phyloP scores from a whole-genome alignment of 495 filamentous ascomycete genomes.

The Penicillium cosmopolitanum region DNA sequence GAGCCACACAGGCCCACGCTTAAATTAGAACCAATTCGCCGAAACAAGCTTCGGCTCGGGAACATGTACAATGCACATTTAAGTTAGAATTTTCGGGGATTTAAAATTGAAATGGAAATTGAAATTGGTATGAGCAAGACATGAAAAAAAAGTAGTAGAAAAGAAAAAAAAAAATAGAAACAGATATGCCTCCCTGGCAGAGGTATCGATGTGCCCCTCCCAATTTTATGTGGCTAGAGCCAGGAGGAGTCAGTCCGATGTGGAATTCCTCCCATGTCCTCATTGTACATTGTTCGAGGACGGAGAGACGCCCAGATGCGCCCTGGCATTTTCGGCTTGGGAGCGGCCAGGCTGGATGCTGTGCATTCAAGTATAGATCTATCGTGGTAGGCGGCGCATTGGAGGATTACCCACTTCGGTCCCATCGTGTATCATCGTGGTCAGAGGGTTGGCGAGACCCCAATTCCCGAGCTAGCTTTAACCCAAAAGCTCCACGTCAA shows the following conservation, averaged over 20 bases:
- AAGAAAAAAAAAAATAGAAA: not conserved
- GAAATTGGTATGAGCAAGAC: slow-evolving; percentile 15
- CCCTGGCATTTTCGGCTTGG: not conserved
- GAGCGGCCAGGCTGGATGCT: not conserved
- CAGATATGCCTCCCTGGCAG: not conserved
- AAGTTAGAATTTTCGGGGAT: too few relatives aligned
- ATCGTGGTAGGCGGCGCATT: not conserved
- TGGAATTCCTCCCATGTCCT: slow-evolving; percentile 1
- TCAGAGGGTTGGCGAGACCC: not conserved
- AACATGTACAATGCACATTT: too few relatives aligned
- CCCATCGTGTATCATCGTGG: not conserved
- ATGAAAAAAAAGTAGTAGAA: slow-evolving; percentile 6
- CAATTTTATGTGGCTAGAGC: not conserved
- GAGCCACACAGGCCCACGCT: too few relatives aligned
- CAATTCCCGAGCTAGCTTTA: slow-evolving; percentile 37
- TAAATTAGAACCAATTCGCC: too few relatives aligned
- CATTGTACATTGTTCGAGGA: slow-evolving; percentile 7
- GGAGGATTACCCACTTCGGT: not conserved
- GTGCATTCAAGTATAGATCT: not conserved
- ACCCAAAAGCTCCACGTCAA: slow-evolving; percentile 92
- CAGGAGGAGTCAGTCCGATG: not conserved
- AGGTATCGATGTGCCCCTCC: not conserved
- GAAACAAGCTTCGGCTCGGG: too few relatives aligned
- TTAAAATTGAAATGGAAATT: not conserved
- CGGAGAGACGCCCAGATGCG: slow-evolving; percentile 5